phyloP scores from a whole-genome alignment of 1,139 yeast species.

The Trichomonascaceae sp. region DNA sequence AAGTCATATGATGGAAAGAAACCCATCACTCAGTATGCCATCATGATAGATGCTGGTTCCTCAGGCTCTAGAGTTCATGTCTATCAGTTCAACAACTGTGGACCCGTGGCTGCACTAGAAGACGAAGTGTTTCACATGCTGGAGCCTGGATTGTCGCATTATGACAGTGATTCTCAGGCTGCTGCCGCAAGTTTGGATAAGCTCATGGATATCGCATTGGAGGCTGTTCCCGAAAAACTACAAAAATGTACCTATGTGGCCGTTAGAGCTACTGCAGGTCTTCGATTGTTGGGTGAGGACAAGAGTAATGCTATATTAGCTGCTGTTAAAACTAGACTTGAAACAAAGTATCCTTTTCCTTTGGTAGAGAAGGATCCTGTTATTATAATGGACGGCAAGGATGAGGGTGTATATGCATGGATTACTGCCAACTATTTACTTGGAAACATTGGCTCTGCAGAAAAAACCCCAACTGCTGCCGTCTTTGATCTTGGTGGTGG shows the following conservation, averaged over 20 bases:
- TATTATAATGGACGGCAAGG: slow-evolving; percentile 89
- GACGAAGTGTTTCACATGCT: slow-evolving; percentile 81
- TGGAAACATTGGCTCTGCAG: slow-evolving; percentile 80
- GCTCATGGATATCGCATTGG: slow-evolving; percentile 65
- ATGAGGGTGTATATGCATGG: slow-evolving; percentile 99
- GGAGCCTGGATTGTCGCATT: slow-evolving; percentile 87
- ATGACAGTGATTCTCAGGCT: slow-evolving; percentile 68
- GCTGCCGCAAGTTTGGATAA: slow-evolving; percentile 89
- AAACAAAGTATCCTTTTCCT: slow-evolving; percentile 79
- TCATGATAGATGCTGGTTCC: slow-evolving; percentile 96
- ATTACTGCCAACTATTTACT: slow-evolving; percentile 87
- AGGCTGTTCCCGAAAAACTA: slow-evolving; percentile 63
- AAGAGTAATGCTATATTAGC: slow-evolving; percentile 56
- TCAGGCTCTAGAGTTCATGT: slow-evolving; percentile 95
- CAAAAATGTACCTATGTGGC: slow-evolving; percentile 87
- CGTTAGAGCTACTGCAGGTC: slow-evolving; percentile 97
- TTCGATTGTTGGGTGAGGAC: slow-evolving; percentile 74
- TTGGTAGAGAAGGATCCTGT: slow-evolving; percentile 74
- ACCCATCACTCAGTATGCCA: slow-evolving; percentile 51
- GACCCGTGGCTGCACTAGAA: slow-evolving; percentile 68
- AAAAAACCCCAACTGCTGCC: slow-evolving; percentile 78
- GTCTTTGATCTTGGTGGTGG: slow-evolving; percentile 98
- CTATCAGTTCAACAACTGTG: slow-evolving; percentile 81
- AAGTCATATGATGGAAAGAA: slow-evolving; percentile 32
- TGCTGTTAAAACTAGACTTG: slow-evolving; percentile 71